Base-by-base conservation (phyloP, 164 flowering plant species). In the Santalum album region DNA sequence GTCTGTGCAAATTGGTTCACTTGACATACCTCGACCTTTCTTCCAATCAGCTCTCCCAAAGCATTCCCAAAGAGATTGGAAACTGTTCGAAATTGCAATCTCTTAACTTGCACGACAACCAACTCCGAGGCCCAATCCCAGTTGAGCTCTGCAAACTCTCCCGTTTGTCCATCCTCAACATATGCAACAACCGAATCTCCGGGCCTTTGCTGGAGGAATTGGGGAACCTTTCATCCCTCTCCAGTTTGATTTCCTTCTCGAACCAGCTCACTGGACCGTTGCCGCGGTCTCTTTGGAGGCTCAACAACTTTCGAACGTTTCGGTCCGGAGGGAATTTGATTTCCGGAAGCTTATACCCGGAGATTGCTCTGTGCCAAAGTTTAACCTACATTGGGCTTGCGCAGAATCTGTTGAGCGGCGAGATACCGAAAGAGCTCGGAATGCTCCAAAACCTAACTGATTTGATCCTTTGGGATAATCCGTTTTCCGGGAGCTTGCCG, bases 161-260 rank as follows among this genome's bases (percentile, higher is more conserved):
- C 7, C 25, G 25, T 22, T 16, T 46, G 15, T 7, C 23, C 12
- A 46, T 10, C 7, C 22, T 46, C 50, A 46, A 46, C 50, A 20
- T 46, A 7, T 46, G 50, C 50, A 46, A 46, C 50, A 46, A 46
- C 23, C 23, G 10, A 21, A 7, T 46, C 50, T 20, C 50, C 50
- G 50, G 50, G 6, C 6, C 11, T 9, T 11, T 46, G 15, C 50
- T 22, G 25, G 25, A 1, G 22, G 50, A n/a, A 12, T 10, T 46
- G 12, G 50, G 25, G 12, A 23, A 20, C 21, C 21, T 46, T 10
- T n/a, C 50, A 4, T 9, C 2, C 22, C 50, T 46, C 23, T 11
- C 25, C 6, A 11, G 4, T 3, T 46, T 46, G 12, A 46, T 46
- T 9, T 9, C 23, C 23, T 46, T n/a, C 50, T 6, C 25, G 15